Evolutionary conservation across 768 basidiomycete species (phyloP), one percentile per base, ranked within the genome.

Genomic region (Boletus subcaerulescens): DNA sequence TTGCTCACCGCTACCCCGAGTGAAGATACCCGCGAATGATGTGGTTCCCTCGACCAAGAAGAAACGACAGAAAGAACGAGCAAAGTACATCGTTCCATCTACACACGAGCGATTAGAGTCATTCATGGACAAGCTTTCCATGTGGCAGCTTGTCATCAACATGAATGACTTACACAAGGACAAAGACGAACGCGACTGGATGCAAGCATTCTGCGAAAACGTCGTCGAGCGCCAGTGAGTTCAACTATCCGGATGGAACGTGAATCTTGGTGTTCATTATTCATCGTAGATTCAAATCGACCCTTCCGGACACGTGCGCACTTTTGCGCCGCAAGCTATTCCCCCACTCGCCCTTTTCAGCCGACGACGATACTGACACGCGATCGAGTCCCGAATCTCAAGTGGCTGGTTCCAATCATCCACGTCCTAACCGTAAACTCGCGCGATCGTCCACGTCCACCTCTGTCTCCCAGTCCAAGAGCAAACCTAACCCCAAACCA

Each of bases 71-170:
- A 65, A 60, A 48, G 57, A 56, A 29, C 60, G 57, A 26, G 56
- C 45, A 53, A 71, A 39, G 59, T n/a, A 60, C 44, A n/a, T 58
- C 51, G 29, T 60, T 61, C 53, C 66, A 58, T 48, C 65, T 51
- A 36, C 61, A 2, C 80, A 81, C 47, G 85, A 83, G n/a, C 76
- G 77, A 24, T 69, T 90, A 2, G 88, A 91, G 65, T 73, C 76
- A 1, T 84, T 86, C 68, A 89, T 90, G 85, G 89, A 91, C 69
- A 88, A 85, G 62, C 68, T 92, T 8, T 87, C 85, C 4, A 83
- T 80, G 71, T 89, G 88, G 87, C 90, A 91, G 63, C 79, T 91
- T 20, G 68, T 75, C 58, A 58, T 56, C 4, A 64, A 68, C 33
- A 66, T 86, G 53, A 70, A 74, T 5, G 63, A 80, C 13, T 66